These are phyloP conservation scores for Trifolium pratense DNA, from an alignment of 306 rosid genomes.

Conservation along the genomic window DNA sequence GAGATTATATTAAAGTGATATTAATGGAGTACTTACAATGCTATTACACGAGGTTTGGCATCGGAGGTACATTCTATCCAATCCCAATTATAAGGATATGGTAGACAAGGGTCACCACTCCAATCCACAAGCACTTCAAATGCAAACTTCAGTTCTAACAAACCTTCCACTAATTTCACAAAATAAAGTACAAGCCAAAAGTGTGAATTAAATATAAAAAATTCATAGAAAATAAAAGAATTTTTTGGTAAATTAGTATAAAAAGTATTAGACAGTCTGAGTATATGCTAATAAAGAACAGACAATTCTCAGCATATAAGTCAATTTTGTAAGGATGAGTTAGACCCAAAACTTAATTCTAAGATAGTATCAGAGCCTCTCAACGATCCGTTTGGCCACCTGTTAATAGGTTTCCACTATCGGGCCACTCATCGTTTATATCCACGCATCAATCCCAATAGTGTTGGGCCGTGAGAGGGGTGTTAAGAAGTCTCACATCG, in stretches of 20 bases:
- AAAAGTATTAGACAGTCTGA: too few species aligned
- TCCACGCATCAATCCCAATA: too few species aligned
- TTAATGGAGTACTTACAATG: constrained; percentile 45
- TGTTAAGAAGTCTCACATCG: too few species aligned
- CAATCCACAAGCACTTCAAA: constrained; percentile 50
- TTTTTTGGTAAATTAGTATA: background rate
- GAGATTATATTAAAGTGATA: background rate
- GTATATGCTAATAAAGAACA: too few species aligned
- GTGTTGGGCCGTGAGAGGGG: too few species aligned
- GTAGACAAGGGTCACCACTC: constrained; percentile 60
- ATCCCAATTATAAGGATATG: constrained; percentile 49
- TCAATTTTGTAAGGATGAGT: too few species aligned
- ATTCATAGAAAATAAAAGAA: background rate
- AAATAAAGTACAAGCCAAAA: background rate
- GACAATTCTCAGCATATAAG: too few species aligned
- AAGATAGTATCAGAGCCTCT: too few species aligned
- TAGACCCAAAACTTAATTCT: too few species aligned
- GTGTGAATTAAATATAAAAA: constrained; percentile 24
- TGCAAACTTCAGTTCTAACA: constrained; percentile 39
- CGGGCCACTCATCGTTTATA: too few species aligned
- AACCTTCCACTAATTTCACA: constrained; percentile 47
- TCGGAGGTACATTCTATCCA: constrained; percentile 51
- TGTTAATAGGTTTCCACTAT: too few species aligned
- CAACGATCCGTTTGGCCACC: too few species aligned
- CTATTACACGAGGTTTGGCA: constrained; percentile 46